Conservation (phyloP, 352 stramenopile species). For the Phytophthora ramorum region DNA sequence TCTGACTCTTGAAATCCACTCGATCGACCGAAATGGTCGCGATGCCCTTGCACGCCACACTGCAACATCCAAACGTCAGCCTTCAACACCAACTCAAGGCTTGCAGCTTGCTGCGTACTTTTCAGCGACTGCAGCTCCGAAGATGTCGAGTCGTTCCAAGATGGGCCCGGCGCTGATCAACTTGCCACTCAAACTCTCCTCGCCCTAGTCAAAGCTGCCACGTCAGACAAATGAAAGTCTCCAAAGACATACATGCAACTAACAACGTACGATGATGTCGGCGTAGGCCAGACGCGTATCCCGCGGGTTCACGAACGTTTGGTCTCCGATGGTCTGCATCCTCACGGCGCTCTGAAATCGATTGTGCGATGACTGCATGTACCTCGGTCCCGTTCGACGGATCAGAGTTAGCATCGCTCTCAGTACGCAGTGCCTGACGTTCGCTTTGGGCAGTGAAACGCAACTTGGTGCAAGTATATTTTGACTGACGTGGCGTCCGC, state of each 20-base stretch:
- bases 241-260: no score
- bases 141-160: slow-evolving; percentile 65
- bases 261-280: slow-evolving; percentile 61
- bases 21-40: slow-evolving; percentile 74
- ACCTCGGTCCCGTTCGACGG: slow-evolving; percentile 8
- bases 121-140: slow-evolving; percentile 66
- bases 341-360: slow-evolving; percentile 40
- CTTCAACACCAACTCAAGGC: not conserved
- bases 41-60: slow-evolving; percentile 61
- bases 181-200: slow-evolving; percentile 58
- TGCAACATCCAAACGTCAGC: slow-evolving; percentile 12
- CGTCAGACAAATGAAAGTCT: slow-evolving; percentile 6
- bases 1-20: slow-evolving; percentile 71
- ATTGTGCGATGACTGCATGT: slow-evolving; percentile 11
- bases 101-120: slow-evolving; percentile 40
- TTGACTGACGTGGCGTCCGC: slow-evolving; percentile 3
- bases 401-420: slow-evolving; percentile 22
- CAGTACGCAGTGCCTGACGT: not conserved
- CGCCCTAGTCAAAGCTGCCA: slow-evolving; percentile 31
- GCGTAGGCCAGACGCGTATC: slow-evolving; percentile 64
- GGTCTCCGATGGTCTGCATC: slow-evolving; percentile 36
- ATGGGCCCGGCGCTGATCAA: slow-evolving; percentile 61
- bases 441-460: slow-evolving; percentile 8
- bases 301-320: slow-evolving; percentile 50
- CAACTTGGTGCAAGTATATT: slow-evolving; percentile 4